A percentile compares a stretch with the other conserved stretches of the same genome.
These are phyloP conservation scores for Aureobasidium musti DNA, from an alignment of 2,329 filamentous ascomycete species.

Conservation along the genomic window DNA sequence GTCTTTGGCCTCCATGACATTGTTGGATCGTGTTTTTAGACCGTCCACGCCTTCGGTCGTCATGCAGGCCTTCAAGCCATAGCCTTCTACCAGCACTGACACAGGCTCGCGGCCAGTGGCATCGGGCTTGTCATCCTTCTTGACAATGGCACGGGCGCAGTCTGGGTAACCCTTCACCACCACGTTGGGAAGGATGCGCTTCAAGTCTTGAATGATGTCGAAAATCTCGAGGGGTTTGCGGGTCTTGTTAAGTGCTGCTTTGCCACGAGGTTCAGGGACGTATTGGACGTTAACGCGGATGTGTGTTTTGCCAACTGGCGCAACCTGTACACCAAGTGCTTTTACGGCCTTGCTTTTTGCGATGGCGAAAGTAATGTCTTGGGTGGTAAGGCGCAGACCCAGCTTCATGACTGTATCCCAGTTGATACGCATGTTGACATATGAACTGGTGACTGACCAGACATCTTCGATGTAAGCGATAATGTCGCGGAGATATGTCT, in stretches of 20 bases:
- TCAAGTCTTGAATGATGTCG: conserved; percentile 79
- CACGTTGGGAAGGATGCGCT: conserved; percentile 77
- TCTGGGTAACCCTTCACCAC: conserved; percentile 88
- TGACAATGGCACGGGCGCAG: conserved; percentile 83
- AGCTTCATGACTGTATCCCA: conserved; percentile 74
- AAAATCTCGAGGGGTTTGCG: conserved; percentile 62
- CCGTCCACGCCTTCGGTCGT: conserved; percentile 89
- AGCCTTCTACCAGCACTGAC: conserved; percentile 80
- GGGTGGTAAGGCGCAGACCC: conserved; percentile 73
- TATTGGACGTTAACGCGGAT: conserved; percentile 74
- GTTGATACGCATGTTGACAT: conserved; percentile 80
- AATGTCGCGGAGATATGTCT: conserved; percentile 83
- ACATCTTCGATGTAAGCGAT: conserved; percentile 82
- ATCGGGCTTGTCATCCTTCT: conserved; percentile 70
- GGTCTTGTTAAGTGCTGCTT: conserved; percentile 48
- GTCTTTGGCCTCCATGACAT: conserved; percentile 82
- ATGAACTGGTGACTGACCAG: conserved; percentile 76
- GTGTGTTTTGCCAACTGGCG: conserved; percentile 36
- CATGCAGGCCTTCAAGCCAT: conserved; percentile 86
- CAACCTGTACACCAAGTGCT: conserved; percentile 42
- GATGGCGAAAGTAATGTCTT: conserved; percentile 76
- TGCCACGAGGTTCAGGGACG: conserved; percentile 49
- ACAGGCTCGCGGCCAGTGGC: conserved; percentile 62
- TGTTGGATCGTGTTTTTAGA: conserved; percentile 73
- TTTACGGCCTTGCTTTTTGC: conserved; percentile 81